Evolutionary conservation across 1,284 basidiomycete genomes (phyloP).

Genomic region (Lignosus rhinocerotis): DNA sequence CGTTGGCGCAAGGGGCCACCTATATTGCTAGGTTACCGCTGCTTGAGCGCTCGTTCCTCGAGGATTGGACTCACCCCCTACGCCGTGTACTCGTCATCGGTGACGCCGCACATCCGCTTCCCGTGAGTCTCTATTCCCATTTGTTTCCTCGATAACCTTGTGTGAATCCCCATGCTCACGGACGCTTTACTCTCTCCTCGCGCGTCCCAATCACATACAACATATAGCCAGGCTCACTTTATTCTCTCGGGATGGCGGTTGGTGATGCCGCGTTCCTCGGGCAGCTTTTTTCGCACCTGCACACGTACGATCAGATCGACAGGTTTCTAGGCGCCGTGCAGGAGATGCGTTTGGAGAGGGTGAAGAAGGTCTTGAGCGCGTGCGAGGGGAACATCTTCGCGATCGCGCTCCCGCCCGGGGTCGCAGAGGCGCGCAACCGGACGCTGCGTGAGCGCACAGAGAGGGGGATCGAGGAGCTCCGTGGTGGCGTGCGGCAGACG

Average conservation of each 20-base stretch:
- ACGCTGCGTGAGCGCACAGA: conserved; percentile 10
- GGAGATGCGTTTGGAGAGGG: conserved; percentile 40
- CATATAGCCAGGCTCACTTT: background rate
- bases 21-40: conserved; percentile 15
- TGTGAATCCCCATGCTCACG: background rate
- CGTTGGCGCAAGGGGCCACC: conserved; percentile 13
- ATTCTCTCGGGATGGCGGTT: conserved; percentile 34
- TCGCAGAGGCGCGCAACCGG: conserved; percentile 11
- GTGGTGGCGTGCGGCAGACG: background rate
- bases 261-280: conserved; percentile 61
- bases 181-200: background rate
- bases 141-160: background rate
- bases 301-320: conserved; percentile 48
- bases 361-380: background rate
- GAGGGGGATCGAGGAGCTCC: conserved; percentile 2
- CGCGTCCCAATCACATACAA: background rate
- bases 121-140: conserved; percentile 36
- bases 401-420: conserved; percentile 21
- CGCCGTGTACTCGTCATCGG: conserved; percentile 29
- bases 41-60: conserved; percentile 22
- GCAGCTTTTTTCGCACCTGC: conserved; percentile 59
- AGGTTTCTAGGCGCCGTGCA: conserved; percentile 54
- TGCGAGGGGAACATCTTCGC: conserved; percentile 23
- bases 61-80: conserved; percentile 31
- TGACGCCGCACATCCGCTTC: conserved; percentile 51